Conservation (phyloP, 1,139 yeast genomes). For the Candida sp. region DNA sequence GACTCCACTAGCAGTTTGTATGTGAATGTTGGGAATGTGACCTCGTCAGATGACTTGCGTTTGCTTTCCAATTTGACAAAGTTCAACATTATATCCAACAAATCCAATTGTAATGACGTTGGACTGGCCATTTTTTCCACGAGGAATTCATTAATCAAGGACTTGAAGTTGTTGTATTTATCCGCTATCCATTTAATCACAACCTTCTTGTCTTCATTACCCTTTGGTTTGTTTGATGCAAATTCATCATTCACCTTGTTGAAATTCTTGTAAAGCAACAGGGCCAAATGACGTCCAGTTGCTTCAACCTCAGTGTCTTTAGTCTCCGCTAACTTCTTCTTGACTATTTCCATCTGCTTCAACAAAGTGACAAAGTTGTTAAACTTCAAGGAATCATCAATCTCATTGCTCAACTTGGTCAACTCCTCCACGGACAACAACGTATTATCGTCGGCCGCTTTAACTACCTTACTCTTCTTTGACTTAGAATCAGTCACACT, state of each 20-base stretch:
- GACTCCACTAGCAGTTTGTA: conserved; percentile 52
- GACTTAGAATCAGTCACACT: conserved; percentile 11
- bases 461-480: conserved; percentile 7
- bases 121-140: conserved; percentile 31
- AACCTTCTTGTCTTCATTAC: conserved; percentile 51
- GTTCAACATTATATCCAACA: conserved; percentile 66
- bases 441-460: conserved; percentile 7
- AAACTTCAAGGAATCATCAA: conserved; percentile 38
- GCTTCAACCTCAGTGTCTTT: conserved; percentile 32
- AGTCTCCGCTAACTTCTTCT: conserved; percentile 19
- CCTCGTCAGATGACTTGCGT: conserved; percentile 47
- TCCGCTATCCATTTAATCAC: conserved; percentile 67
- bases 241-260: conserved; percentile 53
- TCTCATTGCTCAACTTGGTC: conserved; percentile 31
- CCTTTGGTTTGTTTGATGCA: conserved; percentile 37
- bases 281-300: conserved; percentile 51
- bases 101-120: conserved; percentile 60
- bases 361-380: conserved; percentile 56
- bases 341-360: conserved; percentile 34
- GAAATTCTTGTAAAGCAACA: conserved; percentile 60
- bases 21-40: conserved; percentile 66
- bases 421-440: conserved; percentile 31
- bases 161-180: conserved; percentile 62
- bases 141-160: conserved; percentile 45
- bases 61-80: conserved; percentile 64